Conservation (phyloP, 768 basidiomycete species). For the Lactarius evosmus region DNA sequence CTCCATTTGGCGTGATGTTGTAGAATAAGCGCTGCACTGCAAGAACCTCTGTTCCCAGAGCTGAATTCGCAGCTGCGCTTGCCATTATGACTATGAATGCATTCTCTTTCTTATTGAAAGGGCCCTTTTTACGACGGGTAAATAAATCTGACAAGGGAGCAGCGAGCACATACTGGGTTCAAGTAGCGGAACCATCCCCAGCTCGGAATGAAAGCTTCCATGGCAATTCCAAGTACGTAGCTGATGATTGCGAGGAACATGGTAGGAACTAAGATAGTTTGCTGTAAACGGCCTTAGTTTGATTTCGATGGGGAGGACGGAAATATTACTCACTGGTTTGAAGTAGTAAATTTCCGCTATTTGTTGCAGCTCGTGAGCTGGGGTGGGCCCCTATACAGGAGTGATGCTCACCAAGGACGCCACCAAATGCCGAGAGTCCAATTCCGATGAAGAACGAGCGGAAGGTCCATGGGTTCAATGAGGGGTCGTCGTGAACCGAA, state of each 20-base stretch:
- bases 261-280: conserved; percentile 49
- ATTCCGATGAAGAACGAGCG: conserved; percentile 46
- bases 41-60: conserved; percentile 52
- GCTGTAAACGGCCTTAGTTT: conserved; percentile 34
- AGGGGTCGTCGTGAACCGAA: conserved; percentile 46
- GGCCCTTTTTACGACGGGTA: conserved; percentile 38
- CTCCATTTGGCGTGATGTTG: conserved; percentile 48
- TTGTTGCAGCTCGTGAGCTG: conserved; percentile 46
- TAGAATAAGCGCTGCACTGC: conserved; percentile 47
- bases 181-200: conserved; percentile 46
- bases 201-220: conserved; percentile 47
- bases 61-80: conserved; percentile 52
- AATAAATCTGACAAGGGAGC: neutral
- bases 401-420: conserved; percentile 43
- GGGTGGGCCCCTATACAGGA: neutral
- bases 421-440: conserved; percentile 50
- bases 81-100: conserved; percentile 58
- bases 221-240: conserved; percentile 46
- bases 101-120: conserved; percentile 60
- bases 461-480: conserved; percentile 46
- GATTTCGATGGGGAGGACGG: neutral
- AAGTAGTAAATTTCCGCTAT: conserved; percentile 60
- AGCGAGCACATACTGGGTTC: conserved; percentile 44
- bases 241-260: conserved; percentile 54
- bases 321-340: conserved; percentile 43